Percentiles rank a stretch among this genome's conserved stretches.
These are phyloP conservation scores for Sarcodon sp. DNA, from an alignment of 768 basidiomycete species.

Conservation along the genomic window DNA sequence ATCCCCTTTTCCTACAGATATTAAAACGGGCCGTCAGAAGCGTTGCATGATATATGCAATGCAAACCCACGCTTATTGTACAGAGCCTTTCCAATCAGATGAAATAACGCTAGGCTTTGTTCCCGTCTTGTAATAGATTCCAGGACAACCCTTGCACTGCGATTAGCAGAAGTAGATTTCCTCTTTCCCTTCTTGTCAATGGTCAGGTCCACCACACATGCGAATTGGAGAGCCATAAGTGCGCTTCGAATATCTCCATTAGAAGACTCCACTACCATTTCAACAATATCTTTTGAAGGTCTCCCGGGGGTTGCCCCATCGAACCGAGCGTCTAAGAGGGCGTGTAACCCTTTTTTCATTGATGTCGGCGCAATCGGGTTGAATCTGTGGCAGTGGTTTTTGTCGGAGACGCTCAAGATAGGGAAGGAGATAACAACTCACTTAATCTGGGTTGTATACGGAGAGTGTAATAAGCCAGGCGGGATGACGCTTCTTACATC, in stretches of 20 bases:
- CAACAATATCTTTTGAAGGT: slow-evolving; percentile 55
- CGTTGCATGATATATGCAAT: neutral
- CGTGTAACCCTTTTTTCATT: slow-evolving; percentile 65
- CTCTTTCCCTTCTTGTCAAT: slow-evolving; percentile 19
- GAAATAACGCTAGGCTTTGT: slow-evolving; percentile 80
- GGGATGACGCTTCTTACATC: slow-evolving; percentile 66
- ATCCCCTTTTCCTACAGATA: slow-evolving; percentile 58
- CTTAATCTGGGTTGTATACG: slow-evolving; percentile 73
- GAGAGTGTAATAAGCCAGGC: slow-evolving; percentile 50
- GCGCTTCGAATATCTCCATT: slow-evolving; percentile 92
- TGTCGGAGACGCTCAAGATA: neutral
- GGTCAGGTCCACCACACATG: slow-evolving; percentile 35
- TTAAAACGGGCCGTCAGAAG: slow-evolving; percentile 1
- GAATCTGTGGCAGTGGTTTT: slow-evolving; percentile 39
- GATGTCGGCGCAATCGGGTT: slow-evolving; percentile 87
- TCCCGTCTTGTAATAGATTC: slow-evolving; percentile 76
- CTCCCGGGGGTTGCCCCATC: slow-evolving; percentile 10
- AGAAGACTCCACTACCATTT: slow-evolving; percentile 64
- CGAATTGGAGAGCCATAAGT: slow-evolving; percentile 87
- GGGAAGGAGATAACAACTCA: slow-evolving; percentile 22
- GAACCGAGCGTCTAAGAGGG: slow-evolving; percentile 38
- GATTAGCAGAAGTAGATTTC: slow-evolving; percentile 1
- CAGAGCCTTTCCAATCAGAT: slow-evolving; percentile 83
- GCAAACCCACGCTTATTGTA: slow-evolving; percentile 80
- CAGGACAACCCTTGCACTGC: slow-evolving; percentile 16